phyloP scores from a whole-genome alignment of 106 monocot genomes.

The Dioscorea alata region DNA sequence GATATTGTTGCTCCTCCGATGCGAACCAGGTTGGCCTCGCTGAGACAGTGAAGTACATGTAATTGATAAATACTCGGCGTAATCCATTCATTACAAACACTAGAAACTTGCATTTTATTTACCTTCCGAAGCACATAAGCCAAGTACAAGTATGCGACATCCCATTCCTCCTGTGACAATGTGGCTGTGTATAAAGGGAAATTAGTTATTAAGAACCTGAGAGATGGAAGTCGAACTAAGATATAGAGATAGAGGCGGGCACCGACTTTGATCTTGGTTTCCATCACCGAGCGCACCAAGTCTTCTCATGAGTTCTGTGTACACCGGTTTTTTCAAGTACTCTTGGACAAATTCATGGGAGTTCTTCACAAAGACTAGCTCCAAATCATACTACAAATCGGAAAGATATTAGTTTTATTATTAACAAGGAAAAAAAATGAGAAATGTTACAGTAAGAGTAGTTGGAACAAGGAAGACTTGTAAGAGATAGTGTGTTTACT shows the following conservation, averaged over 20 bases:
- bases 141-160: conserved; percentile 79
- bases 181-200: conserved; percentile 46
- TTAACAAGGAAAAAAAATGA: no score
- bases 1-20: conserved; percentile 20
- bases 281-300: conserved; percentile 95
- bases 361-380: conserved; percentile 85
- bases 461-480: no score
- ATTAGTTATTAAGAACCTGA: not conserved
- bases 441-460: no score
- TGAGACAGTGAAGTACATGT: conserved; percentile 8
- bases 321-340: conserved; percentile 79
- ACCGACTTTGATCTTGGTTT: conserved; percentile 74
- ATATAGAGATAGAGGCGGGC: not conserved
- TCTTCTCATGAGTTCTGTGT: conserved; percentile 86
- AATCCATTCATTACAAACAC: not conserved
- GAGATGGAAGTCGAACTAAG: not conserved
- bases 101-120: not conserved
- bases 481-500: no score
- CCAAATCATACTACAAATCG: conserved; percentile 60
- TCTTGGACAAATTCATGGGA: conserved; percentile 90
- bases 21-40: conserved; percentile 43
- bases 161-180: conserved; percentile 84
- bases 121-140: conserved; percentile 87
- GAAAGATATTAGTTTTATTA: no score
- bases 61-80: not conserved